Base-by-base conservation (phyloP, 2,329 filamentous ascomycete genomes). In the Nigrospora sphaerica region DNA sequence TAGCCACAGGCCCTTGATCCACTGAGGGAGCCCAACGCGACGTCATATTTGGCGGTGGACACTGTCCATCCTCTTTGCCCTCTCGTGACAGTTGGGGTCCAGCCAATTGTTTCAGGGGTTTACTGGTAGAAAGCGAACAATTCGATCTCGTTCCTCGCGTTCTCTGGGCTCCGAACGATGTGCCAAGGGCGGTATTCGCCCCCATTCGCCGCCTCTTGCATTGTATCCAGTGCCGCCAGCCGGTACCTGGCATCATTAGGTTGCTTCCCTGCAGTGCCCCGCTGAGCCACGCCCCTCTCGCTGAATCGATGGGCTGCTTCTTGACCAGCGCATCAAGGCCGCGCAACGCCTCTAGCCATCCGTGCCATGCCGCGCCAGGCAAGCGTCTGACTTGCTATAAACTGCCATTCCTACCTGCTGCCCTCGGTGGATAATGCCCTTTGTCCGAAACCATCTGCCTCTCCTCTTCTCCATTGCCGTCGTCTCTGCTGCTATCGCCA, bases 231-330 rank as follows among this genome's bases (percentile, higher is more conserved):
- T 41, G 31, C 18, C 36, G 45, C 45, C 45, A 39, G 45, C 19
- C 43, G 31, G 31, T 13, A 36, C 32, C 32, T 44, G 51, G 47
- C 47, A 49, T 49, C 36, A 44, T 44, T 44, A 45, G 43, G 33
- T 40, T 48, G 34, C 35, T 40, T 35, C 32, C 34, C 13, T 23
- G 34, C 42, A n/a, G 6, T 36, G 17, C 35, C 42, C 12, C 44
- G 44, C 49, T 39, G 44, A 49, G 49, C 49, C 49, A 51, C 49
- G 44, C 47, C 37, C 39, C 42, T 33, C 35, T 23, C 42, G 41
- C 49, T 47, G 47, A 47, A 47, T 31, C 40, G 36, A 35, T 32
- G 23, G 16, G 14, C 40, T 41, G 35, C 41, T 40, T 41, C 19
- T 42, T 42, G 31, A 31, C 39, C 39, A 17, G 19, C 19, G 39